phyloP scores from a whole-genome alignment of 805 yeast species.

The Wickerhamiella azyma region DNA sequence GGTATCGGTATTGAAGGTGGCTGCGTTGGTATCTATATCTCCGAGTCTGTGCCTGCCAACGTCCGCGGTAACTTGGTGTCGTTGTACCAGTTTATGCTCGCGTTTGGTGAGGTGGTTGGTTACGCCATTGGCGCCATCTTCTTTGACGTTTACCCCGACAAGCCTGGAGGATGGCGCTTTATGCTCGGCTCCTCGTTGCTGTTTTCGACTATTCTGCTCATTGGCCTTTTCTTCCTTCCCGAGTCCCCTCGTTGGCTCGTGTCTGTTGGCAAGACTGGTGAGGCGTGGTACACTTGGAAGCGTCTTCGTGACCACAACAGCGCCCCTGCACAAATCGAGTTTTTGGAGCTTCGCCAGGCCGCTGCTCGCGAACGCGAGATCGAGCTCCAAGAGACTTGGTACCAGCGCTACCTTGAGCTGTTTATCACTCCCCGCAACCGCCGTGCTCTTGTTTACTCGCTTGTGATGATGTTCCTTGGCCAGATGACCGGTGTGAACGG shows the following conservation, averaged over 20 bases:
- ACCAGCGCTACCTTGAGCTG: constrained; percentile 36
- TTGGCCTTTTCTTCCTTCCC: constrained; percentile 41
- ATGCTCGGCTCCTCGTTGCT: constrained; percentile 52
- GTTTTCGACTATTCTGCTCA: constrained; percentile 38
- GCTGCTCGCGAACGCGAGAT: constrained; percentile 32
- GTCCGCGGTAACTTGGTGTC: constrained; percentile 49
- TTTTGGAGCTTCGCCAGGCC: constrained; percentile 42
- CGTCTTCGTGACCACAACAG: constrained; percentile 37
- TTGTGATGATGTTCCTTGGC: constrained; percentile 31
- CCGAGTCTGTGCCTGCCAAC: constrained; percentile 44
- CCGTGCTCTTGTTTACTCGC: constrained; percentile 45
- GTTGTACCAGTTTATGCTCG: constrained; percentile 48
- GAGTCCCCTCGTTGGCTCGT: constrained; percentile 50
- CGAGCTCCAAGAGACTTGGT: constrained; percentile 25
- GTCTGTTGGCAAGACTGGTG: constrained; percentile 37
- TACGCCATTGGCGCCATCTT: constrained; percentile 51
- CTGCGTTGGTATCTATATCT: constrained; percentile 45
- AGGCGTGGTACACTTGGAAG: constrained; percentile 37
- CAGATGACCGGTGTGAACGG: constrained; percentile 60
- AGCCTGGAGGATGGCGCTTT: constrained; percentile 47
- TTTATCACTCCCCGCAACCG: constrained; percentile 43
- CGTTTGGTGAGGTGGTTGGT: constrained; percentile 53
- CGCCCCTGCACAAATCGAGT: constrained; percentile 35
- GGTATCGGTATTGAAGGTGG: constrained; percentile 60
- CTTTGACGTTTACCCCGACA: constrained; percentile 26